phyloP scores from a whole-genome alignment of 75 land plant species.

The Selaginella tamariscina region DNA sequence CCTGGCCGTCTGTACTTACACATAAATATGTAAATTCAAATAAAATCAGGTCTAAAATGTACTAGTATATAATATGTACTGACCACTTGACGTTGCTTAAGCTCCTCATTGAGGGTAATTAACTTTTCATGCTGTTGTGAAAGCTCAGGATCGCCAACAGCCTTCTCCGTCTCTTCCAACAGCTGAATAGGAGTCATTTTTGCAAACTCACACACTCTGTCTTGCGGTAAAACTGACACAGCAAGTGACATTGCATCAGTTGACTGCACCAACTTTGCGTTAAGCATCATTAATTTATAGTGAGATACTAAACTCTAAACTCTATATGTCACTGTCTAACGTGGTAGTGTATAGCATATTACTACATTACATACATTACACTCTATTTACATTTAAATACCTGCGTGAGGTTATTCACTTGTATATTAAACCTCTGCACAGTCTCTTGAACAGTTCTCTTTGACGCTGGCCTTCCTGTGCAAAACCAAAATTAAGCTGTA shows the following conservation, averaged over 20 bases:
- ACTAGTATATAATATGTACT: too few relatives aligned
- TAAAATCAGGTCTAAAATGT: conserved; percentile 5
- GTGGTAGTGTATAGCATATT: not conserved
- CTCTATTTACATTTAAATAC: conserved; percentile 20
- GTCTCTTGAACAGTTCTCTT: conserved; percentile 54
- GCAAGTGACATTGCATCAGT: too few relatives aligned
- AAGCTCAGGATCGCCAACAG: conserved; percentile 91
- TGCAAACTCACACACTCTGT: conserved; percentile 92
- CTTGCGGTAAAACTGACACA: conserved; percentile 59
- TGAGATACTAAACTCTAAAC: not conserved
- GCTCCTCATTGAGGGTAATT: conserved; percentile 48
- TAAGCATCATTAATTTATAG: too few relatives aligned
- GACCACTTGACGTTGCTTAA: conserved; percentile 54
- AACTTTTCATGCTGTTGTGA: conserved; percentile 55
- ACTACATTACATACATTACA: not conserved
- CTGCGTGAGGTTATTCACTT: conserved; percentile 89
- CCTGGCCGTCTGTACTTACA: conserved; percentile 42
- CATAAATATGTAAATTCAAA: not conserved
- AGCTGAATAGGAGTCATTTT: conserved; percentile 86
- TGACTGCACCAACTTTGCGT: too few relatives aligned
- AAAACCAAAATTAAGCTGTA: not conserved
- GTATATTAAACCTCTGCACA: conserved; percentile 69
- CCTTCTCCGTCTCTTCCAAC: conserved; percentile 91
- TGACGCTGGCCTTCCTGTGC: conserved; percentile 37
- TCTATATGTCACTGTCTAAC: too few relatives aligned